Evolutionary conservation across 2,329 filamentous ascomycete genomes (phyloP), one percentile per base, ranked within the genome.

Genomic region (Neophaeococcomyces mojaviensis): DNA sequence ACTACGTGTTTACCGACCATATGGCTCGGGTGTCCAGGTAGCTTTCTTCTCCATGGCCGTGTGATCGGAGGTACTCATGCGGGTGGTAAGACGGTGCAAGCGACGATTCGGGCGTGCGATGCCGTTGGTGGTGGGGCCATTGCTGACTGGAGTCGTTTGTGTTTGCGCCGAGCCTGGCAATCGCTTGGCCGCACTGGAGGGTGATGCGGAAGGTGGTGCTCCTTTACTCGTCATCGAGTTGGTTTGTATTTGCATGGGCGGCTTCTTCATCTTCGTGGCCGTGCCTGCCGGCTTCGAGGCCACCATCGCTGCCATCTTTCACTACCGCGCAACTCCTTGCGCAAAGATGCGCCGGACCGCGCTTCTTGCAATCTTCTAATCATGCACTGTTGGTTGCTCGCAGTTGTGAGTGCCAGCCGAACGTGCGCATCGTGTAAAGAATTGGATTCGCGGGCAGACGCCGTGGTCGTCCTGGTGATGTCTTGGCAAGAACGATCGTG

Each of bases 201-300:
- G 72, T 3, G 74, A 74, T n/a, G 80, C 74, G 2, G 79, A 82
- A 3, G 79, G 76, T 49, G 77, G 74, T 1, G 76, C 74, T 19
- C 77, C 66, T 53, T 70, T 69, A 49, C 70, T 66, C 28, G 80
- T 79, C 64, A 84, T 85, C 49, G 65, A 56, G 48, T 66, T 65
- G 40, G 79, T 76, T 61, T 84, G 81, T 47, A 84, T 77, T 36
- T 79, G 76, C 31, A 52, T 26, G 20, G 51, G 47, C 26, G 55
- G 54, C 36, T 56, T 56, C 48, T 58, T 58, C 49, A 53, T 55
- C 49, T 56, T 57, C 18, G 52, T 53, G 35, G 54, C 50, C 10
- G 48, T 53, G n/a, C 42, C 44, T 9, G 46, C 28, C 16, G 55
- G 50, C 32, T 56, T 55, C 4, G 51, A 32, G 12, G 43, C 49